phyloP scores from a whole-genome alignment of 768 basidiomycete species.

The Hypholoma sublateritium region DNA sequence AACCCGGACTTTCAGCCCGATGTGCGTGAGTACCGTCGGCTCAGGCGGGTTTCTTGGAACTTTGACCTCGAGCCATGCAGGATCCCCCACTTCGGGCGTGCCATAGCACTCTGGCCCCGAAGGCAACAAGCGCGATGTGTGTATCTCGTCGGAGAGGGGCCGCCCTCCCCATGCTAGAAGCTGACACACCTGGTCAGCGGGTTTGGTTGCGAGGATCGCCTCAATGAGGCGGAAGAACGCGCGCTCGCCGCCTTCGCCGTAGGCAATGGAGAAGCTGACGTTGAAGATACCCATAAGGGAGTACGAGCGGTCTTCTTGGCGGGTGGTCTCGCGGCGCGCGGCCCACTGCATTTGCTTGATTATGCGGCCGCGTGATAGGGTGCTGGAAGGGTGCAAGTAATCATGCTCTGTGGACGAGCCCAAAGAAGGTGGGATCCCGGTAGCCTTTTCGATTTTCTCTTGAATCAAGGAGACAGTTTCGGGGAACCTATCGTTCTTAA shows the following conservation, averaged over 20 bases:
- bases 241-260: slow-evolving; percentile 7
- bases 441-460: neutral
- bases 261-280: slow-evolving; percentile 9
- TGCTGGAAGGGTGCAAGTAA: neutral
- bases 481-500: neutral
- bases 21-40: slow-evolving; percentile 1
- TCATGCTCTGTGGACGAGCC: neutral
- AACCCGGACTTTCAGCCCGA: neutral
- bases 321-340: slow-evolving; percentile 1
- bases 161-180: slow-evolving; percentile 1
- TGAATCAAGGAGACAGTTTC: neutral
- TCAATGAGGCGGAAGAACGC: slow-evolving; percentile 8
- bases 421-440: neutral
- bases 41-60: neutral
- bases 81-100: neutral
- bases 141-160: neutral
- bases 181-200: neutral
- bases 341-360: slow-evolving; percentile 6
- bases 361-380: neutral
- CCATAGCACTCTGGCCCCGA: neutral
- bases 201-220: slow-evolving; percentile 4
- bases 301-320: slow-evolving; percentile 8
- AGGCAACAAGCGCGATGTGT: slow-evolving; percentile 1
- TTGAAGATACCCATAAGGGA: slow-evolving; percentile 8
- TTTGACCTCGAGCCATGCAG: neutral